phyloP scores from a whole-genome alignment of 352 stramenopile genomes.

The Phytophthora idaei region DNA sequence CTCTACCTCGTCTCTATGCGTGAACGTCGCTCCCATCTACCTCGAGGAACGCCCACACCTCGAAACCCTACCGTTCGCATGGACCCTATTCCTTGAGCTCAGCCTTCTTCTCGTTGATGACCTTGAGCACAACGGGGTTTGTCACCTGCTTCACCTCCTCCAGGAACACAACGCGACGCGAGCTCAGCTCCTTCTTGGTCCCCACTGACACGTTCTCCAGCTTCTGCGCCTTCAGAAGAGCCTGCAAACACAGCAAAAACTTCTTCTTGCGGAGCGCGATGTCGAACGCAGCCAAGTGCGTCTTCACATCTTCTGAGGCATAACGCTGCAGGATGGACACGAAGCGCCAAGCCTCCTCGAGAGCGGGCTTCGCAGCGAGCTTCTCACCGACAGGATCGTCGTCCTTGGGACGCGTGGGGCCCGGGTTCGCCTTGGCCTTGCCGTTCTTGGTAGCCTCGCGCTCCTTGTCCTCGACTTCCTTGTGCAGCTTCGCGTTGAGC shows the following conservation, averaged over 20 bases:
- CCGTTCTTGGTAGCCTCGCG: slow-evolving; percentile 65
- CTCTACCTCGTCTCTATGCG: slow-evolving; percentile 34
- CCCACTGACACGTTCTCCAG: slow-evolving; percentile 33
- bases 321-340: slow-evolving; percentile 75
- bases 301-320: slow-evolving; percentile 58
- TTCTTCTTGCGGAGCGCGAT: slow-evolving; percentile 79
- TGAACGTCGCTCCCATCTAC: slow-evolving; percentile 5
- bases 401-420: slow-evolving; percentile 56
- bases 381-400: slow-evolving; percentile 76
- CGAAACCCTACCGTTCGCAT: slow-evolving; percentile 17
- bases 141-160: slow-evolving; percentile 60
- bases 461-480: slow-evolving; percentile 81
- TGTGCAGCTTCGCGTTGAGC: slow-evolving; percentile 73
- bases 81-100: slow-evolving; percentile 56
- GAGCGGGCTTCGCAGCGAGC: slow-evolving; percentile 63
- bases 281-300: slow-evolving; percentile 78
- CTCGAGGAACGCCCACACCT: slow-evolving; percentile 13
- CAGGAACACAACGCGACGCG: slow-evolving; percentile 49
- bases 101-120: slow-evolving; percentile 66
- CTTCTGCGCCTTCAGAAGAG: slow-evolving; percentile 65
- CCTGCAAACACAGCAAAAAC: slow-evolving; percentile 76
- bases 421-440: slow-evolving; percentile 75
- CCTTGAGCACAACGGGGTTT: slow-evolving; percentile 61
- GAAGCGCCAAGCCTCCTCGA: slow-evolving; percentile 84
- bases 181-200: slow-evolving; percentile 43